Evolutionary conservation across 257 asterid species (phyloP).

Genomic region (Marsdenia floribunda): DNA sequence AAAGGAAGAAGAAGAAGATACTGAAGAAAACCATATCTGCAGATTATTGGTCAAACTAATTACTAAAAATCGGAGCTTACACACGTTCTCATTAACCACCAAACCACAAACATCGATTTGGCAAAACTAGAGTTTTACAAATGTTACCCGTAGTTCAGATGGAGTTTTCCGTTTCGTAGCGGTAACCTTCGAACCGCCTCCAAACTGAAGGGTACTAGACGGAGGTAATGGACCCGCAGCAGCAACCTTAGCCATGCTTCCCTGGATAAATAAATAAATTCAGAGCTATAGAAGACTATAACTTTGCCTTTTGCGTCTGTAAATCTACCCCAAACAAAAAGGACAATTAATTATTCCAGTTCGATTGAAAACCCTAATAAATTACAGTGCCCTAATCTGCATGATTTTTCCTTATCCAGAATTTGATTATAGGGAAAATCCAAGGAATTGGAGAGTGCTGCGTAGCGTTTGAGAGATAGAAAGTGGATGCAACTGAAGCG

Average conservation of each 20-base stretch:
- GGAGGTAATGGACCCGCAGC: constrained; percentile 44
- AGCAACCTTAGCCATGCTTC: constrained; percentile 61
- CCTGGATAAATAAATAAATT: background rate
- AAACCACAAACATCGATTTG: background rate
- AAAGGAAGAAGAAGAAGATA: no score
- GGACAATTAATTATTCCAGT: background rate
- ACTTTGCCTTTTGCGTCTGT: background rate
- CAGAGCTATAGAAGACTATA: background rate
- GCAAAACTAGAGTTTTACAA: constrained; percentile 12
- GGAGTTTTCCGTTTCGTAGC: constrained; percentile 80
- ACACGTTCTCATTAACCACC: background rate
- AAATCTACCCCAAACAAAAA: background rate
- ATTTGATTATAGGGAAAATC: constrained; percentile 5
- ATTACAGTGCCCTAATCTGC: background rate
- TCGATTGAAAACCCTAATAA: background rate
- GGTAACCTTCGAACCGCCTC: constrained; percentile 45
- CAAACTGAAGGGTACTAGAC: constrained; percentile 42
- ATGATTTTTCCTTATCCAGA: background rate
- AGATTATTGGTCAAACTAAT: background rate
- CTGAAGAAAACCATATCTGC: background rate
- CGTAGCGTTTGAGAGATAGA: background rate
- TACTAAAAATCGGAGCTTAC: background rate
- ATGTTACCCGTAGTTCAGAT: constrained; percentile 63
- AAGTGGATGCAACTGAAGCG: background rate
- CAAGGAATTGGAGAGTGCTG: background rate